These are phyloP conservation scores for Daldinia concentrica DNA, from an alignment of 495 filamentous ascomycete genomes.

Conservation along the genomic window DNA sequence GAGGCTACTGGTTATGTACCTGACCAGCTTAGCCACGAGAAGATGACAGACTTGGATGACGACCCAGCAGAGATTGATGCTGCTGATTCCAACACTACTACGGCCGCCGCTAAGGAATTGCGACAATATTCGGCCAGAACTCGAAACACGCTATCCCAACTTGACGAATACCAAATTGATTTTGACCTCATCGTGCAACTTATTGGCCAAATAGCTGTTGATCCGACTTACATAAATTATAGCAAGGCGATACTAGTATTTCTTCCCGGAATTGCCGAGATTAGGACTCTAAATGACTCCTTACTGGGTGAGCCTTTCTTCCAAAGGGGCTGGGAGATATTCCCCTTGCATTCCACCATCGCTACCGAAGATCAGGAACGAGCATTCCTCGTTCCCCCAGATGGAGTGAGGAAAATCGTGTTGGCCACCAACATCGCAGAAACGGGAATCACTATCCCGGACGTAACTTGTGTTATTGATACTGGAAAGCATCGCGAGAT, in stretches of 20 bases:
- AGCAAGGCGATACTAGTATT: slow-evolving; percentile 96
- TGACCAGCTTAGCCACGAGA: slow-evolving; percentile 59
- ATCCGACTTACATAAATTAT: slow-evolving; percentile 69
- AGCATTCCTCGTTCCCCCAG: slow-evolving; percentile 85
- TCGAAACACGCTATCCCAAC: slow-evolving; percentile 71
- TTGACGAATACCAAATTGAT: slow-evolving; percentile 88
- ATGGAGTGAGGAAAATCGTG: slow-evolving; percentile 86
- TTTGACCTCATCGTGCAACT: slow-evolving; percentile 82
- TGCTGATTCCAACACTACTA: slow-evolving; percentile 52
- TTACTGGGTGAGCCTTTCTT: slow-evolving; percentile 76
- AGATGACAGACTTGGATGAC: slow-evolving; percentile 63
- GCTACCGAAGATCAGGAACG: slow-evolving; percentile 95
- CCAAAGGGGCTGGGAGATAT: slow-evolving; percentile 75
- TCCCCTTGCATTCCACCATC: slow-evolving; percentile 91
- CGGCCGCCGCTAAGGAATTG: slow-evolving; percentile 64
- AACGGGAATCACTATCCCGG: slow-evolving; percentile 96
- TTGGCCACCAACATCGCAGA: slow-evolving; percentile 97
- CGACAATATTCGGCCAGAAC: slow-evolving; percentile 78
- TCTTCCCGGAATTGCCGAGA: slow-evolving; percentile 92
- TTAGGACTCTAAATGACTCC: slow-evolving; percentile 84
- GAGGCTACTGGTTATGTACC: slow-evolving; percentile 78
- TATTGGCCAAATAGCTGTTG: slow-evolving; percentile 74
- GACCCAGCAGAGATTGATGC: slow-evolving; percentile 61
- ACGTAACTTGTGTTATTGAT: slow-evolving; percentile 95
- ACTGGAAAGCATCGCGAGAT: slow-evolving; percentile 96